Evolutionary conservation across 768 basidiomycete species (phyloP).

Genomic region (Coprinellus micaceus): DNA sequence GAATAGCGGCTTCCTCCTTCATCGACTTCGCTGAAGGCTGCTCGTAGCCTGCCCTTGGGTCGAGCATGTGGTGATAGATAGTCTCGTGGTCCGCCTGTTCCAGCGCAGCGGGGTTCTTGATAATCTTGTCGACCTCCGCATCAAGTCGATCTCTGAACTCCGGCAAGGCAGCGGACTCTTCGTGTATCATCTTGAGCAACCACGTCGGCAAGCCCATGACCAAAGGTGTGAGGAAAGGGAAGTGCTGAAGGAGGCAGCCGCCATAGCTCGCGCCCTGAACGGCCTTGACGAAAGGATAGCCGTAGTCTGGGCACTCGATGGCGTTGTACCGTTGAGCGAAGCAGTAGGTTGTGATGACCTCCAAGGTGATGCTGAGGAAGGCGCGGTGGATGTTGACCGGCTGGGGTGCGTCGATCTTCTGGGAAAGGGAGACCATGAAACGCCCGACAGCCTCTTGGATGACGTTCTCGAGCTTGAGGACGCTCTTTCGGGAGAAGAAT

Average conservation of each 20-base stretch:
- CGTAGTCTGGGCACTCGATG: constrained; percentile 22
- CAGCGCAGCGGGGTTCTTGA: constrained; percentile 23
- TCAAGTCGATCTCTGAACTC: constrained; percentile 14
- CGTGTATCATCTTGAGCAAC: constrained; percentile 10
- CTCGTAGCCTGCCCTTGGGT: background rate
- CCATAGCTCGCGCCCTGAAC: constrained; percentile 1
- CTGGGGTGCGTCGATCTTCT: background rate
- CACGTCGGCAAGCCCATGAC: constrained; percentile 16
- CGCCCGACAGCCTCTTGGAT: constrained; percentile 26
- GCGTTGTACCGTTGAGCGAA: constrained; percentile 25
- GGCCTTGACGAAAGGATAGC: constrained; percentile 20
- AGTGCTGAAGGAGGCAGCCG: constrained; percentile 14
- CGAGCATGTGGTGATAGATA: constrained; percentile 31
- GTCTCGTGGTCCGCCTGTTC: constrained; percentile 27
- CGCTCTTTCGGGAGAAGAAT: constrained; percentile 32
- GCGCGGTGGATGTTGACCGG: constrained; percentile 23
- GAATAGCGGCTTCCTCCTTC: background rate
- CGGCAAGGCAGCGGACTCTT: constrained; percentile 14
- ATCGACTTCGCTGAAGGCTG: background rate
- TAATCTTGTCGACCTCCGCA: constrained; percentile 22
- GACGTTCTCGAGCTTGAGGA: constrained; percentile 25
- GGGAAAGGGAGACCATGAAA: constrained; percentile 16
- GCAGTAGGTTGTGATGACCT: constrained; percentile 31
- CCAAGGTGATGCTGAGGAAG: constrained; percentile 25
- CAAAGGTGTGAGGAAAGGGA: constrained; percentile 18